phyloP scores from a whole-genome alignment of 768 basidiomycete species.

The Kwoniella heveanensis region DNA sequence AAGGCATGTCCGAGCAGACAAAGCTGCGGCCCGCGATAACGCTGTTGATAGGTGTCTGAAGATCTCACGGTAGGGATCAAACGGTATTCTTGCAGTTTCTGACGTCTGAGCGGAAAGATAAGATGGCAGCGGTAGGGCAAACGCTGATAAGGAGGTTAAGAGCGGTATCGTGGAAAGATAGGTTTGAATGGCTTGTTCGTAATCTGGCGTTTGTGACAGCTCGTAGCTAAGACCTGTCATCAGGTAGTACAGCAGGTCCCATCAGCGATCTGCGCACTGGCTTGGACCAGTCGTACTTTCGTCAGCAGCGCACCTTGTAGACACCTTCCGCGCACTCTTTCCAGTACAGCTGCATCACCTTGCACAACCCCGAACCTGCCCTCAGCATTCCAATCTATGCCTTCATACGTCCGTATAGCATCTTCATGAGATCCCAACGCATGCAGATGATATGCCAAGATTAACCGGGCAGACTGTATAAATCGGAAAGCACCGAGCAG shows the following conservation, averaged over 20 bases:
- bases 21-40: slow-evolving; percentile 74
- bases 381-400: slow-evolving; percentile 25
- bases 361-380: slow-evolving; percentile 54
- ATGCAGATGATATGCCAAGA: slow-evolving; percentile 77
- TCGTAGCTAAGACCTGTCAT: slow-evolving; percentile 81
- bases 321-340: slow-evolving; percentile 74
- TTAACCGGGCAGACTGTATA: slow-evolving; percentile 66
- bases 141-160: slow-evolving; percentile 23
- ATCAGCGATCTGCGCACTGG: not conserved
- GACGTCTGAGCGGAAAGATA: slow-evolving; percentile 31
- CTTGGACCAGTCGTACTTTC: not conserved
- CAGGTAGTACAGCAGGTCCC: slow-evolving; percentile 5
- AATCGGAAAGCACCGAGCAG: not conserved
- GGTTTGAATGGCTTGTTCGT: slow-evolving; percentile 33
- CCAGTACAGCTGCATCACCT: slow-evolving; percentile 68
- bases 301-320: slow-evolving; percentile 65
- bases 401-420: slow-evolving; percentile 61
- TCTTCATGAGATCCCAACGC: slow-evolving; percentile 69
- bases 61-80: slow-evolving; percentile 72
- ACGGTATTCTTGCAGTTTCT: slow-evolving; percentile 54
- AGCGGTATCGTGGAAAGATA: slow-evolving; percentile 44
- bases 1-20: slow-evolving; percentile 62
- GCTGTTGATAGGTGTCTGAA: slow-evolving; percentile 83
- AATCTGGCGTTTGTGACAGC: slow-evolving; percentile 31
- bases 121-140: slow-evolving; percentile 28